Percentiles rank a stretch among this genome's conserved stretches.
Conservation (phyloP, 805 yeast species). For the Saccharomycopsis javanensis region DNA sequence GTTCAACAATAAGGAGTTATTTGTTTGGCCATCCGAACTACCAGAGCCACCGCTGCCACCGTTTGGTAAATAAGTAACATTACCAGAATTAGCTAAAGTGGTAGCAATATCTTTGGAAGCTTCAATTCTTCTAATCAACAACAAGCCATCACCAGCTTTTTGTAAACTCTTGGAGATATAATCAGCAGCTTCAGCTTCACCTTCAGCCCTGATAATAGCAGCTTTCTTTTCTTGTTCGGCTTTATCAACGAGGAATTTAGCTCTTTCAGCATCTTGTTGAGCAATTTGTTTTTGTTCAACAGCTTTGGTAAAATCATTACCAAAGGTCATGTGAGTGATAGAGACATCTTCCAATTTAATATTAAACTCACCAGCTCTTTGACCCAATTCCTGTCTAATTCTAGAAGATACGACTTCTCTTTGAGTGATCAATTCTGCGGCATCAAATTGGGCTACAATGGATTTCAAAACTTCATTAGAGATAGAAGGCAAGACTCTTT, state of each 20-base stretch:
- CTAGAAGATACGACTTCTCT: slow-evolving; percentile 88
- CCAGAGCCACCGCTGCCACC: slow-evolving; percentile 4
- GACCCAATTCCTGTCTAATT: slow-evolving; percentile 76
- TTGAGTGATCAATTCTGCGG: slow-evolving; percentile 94
- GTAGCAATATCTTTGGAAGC: slow-evolving; percentile 93
- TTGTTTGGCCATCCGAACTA: slow-evolving; percentile 1
- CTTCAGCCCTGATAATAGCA: slow-evolving; percentile 91
- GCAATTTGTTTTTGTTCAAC: slow-evolving; percentile 99
- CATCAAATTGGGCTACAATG: slow-evolving; percentile 89
- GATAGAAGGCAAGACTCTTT: slow-evolving; percentile 84
- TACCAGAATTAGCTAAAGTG: slow-evolving; percentile 73
- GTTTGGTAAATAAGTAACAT: slow-evolving; percentile 81
- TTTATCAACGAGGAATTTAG: slow-evolving; percentile 83
- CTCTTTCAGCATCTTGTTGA: slow-evolving; percentile 98
- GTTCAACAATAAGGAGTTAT: slow-evolving; percentile 17
- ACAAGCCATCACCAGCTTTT: slow-evolving; percentile 92
- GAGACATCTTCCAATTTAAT: slow-evolving; percentile 93
- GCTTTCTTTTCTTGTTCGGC: slow-evolving; percentile 98
- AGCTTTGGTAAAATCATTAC: slow-evolving; percentile 93
- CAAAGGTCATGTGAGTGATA: slow-evolving; percentile 95
- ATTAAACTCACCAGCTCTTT: slow-evolving; percentile 80
- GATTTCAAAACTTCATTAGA: slow-evolving; percentile 86
- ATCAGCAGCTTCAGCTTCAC: slow-evolving; percentile 98
- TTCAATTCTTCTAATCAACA: slow-evolving; percentile 89
- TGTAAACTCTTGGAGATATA: slow-evolving; percentile 84